These are phyloP conservation scores for Epichloe hybrida DNA, from an alignment of 2,329 filamentous ascomycete species.

Conservation along the genomic window DNA sequence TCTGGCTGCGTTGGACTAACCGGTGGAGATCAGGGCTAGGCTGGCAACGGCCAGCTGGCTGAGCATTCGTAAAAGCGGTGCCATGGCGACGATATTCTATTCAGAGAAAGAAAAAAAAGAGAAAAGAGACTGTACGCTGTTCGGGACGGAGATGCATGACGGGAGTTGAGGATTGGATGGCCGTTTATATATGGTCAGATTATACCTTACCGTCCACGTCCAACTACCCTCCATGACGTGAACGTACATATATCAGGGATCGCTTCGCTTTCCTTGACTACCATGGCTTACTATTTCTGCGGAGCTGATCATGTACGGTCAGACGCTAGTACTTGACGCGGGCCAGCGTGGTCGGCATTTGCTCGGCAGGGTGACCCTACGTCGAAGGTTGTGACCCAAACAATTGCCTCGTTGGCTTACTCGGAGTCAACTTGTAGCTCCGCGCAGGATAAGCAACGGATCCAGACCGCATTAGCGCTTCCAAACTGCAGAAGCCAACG, in stretches of 20 bases:
- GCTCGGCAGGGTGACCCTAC: background rate
- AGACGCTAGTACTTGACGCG: background rate
- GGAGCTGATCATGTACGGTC: too few species aligned
- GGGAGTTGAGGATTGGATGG: too few species aligned
- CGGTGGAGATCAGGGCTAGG: conserved; percentile 10
- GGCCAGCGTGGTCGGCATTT: background rate
- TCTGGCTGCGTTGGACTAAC: conserved; percentile 2
- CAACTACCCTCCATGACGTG: too few species aligned
- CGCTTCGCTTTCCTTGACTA: too few species aligned
- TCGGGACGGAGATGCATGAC: too few species aligned
- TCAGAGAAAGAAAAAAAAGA: too few species aligned
- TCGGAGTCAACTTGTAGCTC: background rate
- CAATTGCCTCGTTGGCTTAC: background rate
- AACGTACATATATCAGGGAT: too few species aligned
- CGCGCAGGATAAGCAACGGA: background rate
- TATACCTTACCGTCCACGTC: too few species aligned
- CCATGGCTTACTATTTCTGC: too few species aligned
- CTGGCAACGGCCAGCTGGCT: conserved; percentile 11
- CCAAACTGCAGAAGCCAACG: too few species aligned
- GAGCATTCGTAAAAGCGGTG: conserved; percentile 5
- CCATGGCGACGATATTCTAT: conserved; percentile 2
- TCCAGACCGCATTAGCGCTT: background rate
- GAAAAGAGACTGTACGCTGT: too few species aligned
- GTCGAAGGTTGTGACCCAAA: background rate
- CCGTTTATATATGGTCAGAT: too few species aligned